These are phyloP conservation scores for Saccharomycopsis hybrid DNA, from an alignment of 1,139 yeast genomes.

Conservation along the genomic window DNA sequence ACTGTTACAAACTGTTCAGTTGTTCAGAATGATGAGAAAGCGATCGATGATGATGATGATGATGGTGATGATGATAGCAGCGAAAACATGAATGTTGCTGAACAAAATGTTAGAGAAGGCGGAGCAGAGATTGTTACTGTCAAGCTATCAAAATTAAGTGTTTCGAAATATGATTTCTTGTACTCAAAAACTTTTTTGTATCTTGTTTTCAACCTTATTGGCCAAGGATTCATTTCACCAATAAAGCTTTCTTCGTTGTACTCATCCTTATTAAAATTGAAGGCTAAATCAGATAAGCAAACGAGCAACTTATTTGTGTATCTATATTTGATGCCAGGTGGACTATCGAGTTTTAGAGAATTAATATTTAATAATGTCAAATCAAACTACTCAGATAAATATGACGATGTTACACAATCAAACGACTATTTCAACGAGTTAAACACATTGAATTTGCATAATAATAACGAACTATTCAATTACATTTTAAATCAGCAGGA, in stretches of 20 bases:
- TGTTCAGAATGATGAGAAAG: no score
- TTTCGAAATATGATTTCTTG: conserved; percentile 20
- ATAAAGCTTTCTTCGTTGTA: conserved; percentile 22
- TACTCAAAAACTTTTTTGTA: conserved; percentile 25
- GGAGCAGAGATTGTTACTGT: no score
- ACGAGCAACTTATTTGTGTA: conserved; percentile 21
- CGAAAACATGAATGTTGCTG: no score
- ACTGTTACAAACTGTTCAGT: no score
- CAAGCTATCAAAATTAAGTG: no score
- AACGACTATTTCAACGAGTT: no score
- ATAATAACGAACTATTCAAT: conserved; percentile 25
- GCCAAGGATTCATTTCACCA: conserved; percentile 11
- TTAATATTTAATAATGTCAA: conserved; percentile 20
- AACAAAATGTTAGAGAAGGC: no score
- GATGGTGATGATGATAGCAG: no score
- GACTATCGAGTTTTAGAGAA: conserved; percentile 23
- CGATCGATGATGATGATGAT: no score
- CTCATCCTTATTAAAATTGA: conserved; percentile 24
- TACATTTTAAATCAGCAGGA: conserved; percentile 25
- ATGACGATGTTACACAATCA: neutral
- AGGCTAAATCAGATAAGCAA: conserved; percentile 24
- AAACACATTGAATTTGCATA: conserved; percentile 4
- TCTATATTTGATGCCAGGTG: conserved; percentile 25
- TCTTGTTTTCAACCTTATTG: conserved; percentile 18
- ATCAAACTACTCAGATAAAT: neutral